A percentile compares a stretch with the other conserved stretches of the same genome.
These are phyloP conservation scores for Fusarium dimerum DNA, from an alignment of 2,329 filamentous ascomycete species.

Conservation along the genomic window DNA sequence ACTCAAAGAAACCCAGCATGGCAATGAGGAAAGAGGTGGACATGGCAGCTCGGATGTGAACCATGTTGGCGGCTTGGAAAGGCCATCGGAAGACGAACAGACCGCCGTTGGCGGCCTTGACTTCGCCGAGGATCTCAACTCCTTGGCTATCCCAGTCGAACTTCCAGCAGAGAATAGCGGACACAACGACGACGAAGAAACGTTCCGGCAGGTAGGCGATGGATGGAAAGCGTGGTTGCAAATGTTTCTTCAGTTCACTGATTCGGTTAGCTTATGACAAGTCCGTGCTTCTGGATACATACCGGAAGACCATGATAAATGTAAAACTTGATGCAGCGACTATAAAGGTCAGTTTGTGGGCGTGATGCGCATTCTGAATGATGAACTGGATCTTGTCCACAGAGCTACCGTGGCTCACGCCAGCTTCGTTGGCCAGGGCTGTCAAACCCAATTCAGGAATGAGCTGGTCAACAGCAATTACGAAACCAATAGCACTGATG, in stretches of 20 bases:
- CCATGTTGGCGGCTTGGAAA: constrained; percentile 73
- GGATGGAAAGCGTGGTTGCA: constrained; percentile 76
- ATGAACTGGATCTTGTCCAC: constrained; percentile 85
- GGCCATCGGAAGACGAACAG: constrained; percentile 84
- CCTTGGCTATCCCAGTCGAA: constrained; percentile 79
- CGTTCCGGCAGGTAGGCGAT: constrained; percentile 92
- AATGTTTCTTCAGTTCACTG: constrained; percentile 76
- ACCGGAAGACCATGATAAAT: constrained; percentile 90
- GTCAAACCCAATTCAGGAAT: constrained; percentile 85
- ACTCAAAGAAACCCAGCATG: constrained; percentile 97
- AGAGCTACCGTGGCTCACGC: constrained; percentile 81
- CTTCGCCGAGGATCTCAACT: constrained; percentile 79
- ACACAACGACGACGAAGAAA: constrained; percentile 83
- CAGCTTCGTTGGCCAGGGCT: constrained; percentile 60
- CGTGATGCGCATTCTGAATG: constrained; percentile 61
- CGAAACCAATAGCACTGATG: constrained; percentile 94
- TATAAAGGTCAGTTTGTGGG: constrained; percentile 73
- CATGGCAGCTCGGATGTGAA: constrained; percentile 82
- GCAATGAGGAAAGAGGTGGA: constrained; percentile 92
- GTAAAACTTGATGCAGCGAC: constrained; percentile 79
- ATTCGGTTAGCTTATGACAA: constrained; percentile 4
- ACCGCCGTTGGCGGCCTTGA: constrained; percentile 72
- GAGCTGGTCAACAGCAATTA: constrained; percentile 93
- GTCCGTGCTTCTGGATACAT: constrained; percentile 31
- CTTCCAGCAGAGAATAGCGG: constrained; percentile 75